Conservation (phyloP, 2,329 filamentous ascomycete species). For the Emergomyces africanus region DNA sequence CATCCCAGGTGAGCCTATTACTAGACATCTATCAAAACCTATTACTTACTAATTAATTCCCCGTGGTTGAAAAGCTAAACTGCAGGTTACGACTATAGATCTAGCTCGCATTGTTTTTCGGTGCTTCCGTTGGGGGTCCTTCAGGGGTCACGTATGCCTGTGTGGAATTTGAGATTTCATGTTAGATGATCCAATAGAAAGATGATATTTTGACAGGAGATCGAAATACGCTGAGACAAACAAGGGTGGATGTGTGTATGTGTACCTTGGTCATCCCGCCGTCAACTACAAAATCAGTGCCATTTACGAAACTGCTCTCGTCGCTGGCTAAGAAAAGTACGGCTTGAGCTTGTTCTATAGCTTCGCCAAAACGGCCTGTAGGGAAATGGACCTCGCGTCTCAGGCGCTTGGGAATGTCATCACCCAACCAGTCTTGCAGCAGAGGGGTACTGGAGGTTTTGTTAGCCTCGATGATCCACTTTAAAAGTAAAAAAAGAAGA, state of each 20-base stretch:
- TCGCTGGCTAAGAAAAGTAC: constrained; percentile 80
- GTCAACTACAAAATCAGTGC: constrained; percentile 86
- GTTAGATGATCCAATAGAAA: constrained; percentile 5
- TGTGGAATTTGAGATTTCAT: not conserved
- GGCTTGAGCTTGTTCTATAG: constrained; percentile 84
- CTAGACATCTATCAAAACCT: not conserved
- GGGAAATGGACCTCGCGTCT: constrained; percentile 86
- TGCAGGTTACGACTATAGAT: not conserved
- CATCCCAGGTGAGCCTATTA: not conserved
- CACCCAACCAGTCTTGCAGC: constrained; percentile 85
- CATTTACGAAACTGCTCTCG: constrained; percentile 82
- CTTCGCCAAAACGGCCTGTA: constrained; percentile 75
- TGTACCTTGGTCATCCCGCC: constrained; percentile 76
- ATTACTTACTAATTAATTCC: not conserved
- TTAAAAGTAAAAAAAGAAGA: too few species aligned
- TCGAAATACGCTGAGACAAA: not conserved
- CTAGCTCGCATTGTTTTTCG: constrained; percentile 34
- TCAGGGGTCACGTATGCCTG: constrained; percentile 59
- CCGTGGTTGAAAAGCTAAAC: not conserved
- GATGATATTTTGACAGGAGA: not conserved
- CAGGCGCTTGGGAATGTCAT: constrained; percentile 67
- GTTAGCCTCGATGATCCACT: not conserved
- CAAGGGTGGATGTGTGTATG: not conserved
- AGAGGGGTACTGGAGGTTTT: constrained; percentile 53
- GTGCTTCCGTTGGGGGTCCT: constrained; percentile 42